phyloP scores from a whole-genome alignment of 768 basidiomycete species.

The Suillus bovinus region DNA sequence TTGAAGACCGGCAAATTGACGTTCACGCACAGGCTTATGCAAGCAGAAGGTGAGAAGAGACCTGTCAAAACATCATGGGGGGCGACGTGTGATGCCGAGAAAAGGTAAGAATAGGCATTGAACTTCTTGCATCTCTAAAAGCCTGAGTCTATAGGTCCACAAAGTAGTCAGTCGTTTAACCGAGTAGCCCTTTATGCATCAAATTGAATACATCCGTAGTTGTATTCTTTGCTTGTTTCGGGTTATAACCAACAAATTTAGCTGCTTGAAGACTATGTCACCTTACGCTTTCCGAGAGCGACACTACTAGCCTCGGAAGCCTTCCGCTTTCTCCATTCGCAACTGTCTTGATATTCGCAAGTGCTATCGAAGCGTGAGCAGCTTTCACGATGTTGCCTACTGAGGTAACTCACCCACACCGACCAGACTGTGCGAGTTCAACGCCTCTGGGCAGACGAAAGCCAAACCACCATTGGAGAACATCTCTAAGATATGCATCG shows the following conservation, averaged over 20 bases:
- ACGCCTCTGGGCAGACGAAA: constrained; percentile 72
- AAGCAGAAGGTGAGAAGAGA: background rate
- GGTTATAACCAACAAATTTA: background rate
- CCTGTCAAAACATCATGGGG: background rate
- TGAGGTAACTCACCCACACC: constrained; percentile 61
- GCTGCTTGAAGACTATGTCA: background rate
- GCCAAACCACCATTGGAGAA: constrained; percentile 79
- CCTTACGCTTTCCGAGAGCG: constrained; percentile 5
- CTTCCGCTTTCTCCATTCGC: constrained; percentile 72
- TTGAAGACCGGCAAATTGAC: no score
- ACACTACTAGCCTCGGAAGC: constrained; percentile 39
- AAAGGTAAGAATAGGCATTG: background rate
- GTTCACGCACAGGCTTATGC: no score
- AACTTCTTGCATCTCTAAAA: background rate
- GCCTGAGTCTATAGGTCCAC: background rate
- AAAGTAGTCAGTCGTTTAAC: background rate
- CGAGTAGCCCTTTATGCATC: background rate
- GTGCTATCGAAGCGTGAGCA: constrained; percentile 36
- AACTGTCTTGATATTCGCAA: constrained; percentile 74
- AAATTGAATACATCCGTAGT: background rate
- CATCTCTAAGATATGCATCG: constrained; percentile 49
- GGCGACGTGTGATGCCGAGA: no score
- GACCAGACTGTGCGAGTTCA: constrained; percentile 49
- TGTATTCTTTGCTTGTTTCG: background rate
- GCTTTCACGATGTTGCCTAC: constrained; percentile 1